phyloP scores from a whole-genome alignment of 257 asterid species.

The Lycium ferocissimum region DNA sequence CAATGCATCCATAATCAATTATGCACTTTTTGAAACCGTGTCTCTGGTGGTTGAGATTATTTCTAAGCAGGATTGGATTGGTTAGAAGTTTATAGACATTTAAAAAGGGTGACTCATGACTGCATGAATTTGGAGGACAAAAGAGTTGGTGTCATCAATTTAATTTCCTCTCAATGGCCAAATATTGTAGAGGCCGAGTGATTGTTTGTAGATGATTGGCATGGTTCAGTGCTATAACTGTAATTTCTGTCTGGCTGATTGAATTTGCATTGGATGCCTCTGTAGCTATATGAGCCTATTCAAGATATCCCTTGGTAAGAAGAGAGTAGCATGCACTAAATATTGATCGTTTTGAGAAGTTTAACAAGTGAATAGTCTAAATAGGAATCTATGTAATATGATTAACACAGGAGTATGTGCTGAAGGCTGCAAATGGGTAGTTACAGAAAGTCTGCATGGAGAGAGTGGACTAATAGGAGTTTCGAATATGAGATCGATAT shows the following conservation, averaged over 20 bases:
- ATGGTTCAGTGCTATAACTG: not conserved
- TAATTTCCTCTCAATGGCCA: slow-evolving; percentile 10
- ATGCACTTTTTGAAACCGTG: not conserved
- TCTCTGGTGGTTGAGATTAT: not conserved
- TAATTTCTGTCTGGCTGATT: not conserved
- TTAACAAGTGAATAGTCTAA: not conserved
- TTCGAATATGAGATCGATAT: not conserved
- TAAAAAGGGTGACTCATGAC: slow-evolving; percentile 17
- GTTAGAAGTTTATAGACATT: too few species aligned
- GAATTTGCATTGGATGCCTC: slow-evolving; percentile 1
- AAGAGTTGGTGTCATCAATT: slow-evolving; percentile 14
- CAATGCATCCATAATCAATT: slow-evolving; percentile 3
- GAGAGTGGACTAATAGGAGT: slow-evolving; percentile 10
- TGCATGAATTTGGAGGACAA: slow-evolving; percentile 13
- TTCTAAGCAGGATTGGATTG: not conserved
- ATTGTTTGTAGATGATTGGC: not conserved
- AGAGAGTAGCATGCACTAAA: slow-evolving; percentile 19
- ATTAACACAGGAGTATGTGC: not conserved
- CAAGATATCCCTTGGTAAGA: not conserved
- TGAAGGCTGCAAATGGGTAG: slow-evolving; percentile 11
- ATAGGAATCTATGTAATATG: not conserved
- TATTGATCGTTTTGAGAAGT: not conserved
- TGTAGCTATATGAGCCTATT: slow-evolving; percentile 1
- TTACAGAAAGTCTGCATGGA: not conserved
- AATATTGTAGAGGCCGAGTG: slow-evolving; percentile 10